Percentiles rank a stretch among this genome's conserved stretches.
Evolutionary conservation across 768 basidiomycete genomes (phyloP).

Genomic region (Galerina marginata): DNA sequence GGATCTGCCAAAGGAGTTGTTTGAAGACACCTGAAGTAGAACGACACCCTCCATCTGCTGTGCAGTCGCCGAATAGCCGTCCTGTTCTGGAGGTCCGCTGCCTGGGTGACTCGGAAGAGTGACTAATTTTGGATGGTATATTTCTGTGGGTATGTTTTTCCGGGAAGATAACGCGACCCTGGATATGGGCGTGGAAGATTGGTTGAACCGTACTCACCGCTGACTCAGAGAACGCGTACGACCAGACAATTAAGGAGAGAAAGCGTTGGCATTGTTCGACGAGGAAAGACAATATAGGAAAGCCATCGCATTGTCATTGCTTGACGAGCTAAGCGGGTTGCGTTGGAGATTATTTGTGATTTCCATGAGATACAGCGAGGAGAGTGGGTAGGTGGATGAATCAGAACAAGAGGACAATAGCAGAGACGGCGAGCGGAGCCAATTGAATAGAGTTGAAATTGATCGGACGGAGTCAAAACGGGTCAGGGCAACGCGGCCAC

Average conservation of each 20-base stretch:
- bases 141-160: too few species aligned
- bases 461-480: conserved; percentile 15
- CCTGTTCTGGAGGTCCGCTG: too few species aligned
- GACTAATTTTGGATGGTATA: too few species aligned
- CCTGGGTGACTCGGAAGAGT: too few species aligned
- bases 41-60: too few species aligned
- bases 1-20: too few species aligned
- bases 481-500: conserved; percentile 42
- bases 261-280: neutral
- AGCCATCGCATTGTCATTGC: neutral
- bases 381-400: neutral
- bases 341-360: neutral
- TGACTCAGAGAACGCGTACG: neutral
- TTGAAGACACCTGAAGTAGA: too few species aligned
- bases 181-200: neutral
- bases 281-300: neutral
- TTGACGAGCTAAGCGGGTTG: neutral
- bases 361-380: neutral
- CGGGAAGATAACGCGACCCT: neutral
- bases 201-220: neutral
- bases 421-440: neutral
- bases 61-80: too few species aligned
- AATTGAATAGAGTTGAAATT: conserved; percentile 1
- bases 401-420: neutral
- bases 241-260: neutral